Percentiles rank a stretch among this genome's conserved stretches.
These are phyloP conservation scores for Albophoma yamanashiensis DNA, from an alignment of 2,329 filamentous ascomycete species.

Conservation along the genomic window DNA sequence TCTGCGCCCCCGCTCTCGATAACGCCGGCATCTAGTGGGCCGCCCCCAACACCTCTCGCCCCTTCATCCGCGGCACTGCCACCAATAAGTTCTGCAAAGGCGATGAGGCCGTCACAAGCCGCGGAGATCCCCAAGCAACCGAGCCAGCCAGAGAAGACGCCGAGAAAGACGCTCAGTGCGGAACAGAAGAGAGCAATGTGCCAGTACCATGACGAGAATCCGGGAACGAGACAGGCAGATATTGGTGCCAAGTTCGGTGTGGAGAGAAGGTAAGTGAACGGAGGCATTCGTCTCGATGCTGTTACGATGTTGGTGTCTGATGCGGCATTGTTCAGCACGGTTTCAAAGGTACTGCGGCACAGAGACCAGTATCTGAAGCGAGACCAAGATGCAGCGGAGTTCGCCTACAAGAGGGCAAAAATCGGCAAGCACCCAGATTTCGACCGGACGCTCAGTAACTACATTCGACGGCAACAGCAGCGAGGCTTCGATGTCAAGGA, in stretches of 20 bases:
- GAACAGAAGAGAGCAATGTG: slow-evolving; percentile 90
- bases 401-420: slow-evolving; percentile 66
- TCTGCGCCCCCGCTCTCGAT: slow-evolving; percentile 48
- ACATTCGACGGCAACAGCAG: slow-evolving; percentile 72
- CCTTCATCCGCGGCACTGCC: background rate
- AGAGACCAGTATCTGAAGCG: slow-evolving; percentile 89
- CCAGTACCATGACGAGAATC: slow-evolving; percentile 82
- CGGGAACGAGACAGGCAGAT: slow-evolving; percentile 85
- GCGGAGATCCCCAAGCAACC: slow-evolving; percentile 15
- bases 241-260: slow-evolving; percentile 95
- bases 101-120: background rate
- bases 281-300: background rate
- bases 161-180: slow-evolving; percentile 75
- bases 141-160: slow-evolving; percentile 47
- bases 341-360: slow-evolving; percentile 93
- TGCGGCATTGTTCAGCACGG: slow-evolving; percentile 54
- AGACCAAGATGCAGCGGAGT: slow-evolving; percentile 54
- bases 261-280: slow-evolving; percentile 73
- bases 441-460: slow-evolving; percentile 80
- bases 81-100: background rate
- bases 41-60: slow-evolving; percentile 23
- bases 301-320: background rate
- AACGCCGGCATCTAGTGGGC: slow-evolving; percentile 40
- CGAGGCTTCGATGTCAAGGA: slow-evolving; percentile 66
- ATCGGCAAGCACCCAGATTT: slow-evolving; percentile 74